Evolutionary conservation across 306 rosid genomes (phyloP).

Genomic region (Sindora glabra): DNA sequence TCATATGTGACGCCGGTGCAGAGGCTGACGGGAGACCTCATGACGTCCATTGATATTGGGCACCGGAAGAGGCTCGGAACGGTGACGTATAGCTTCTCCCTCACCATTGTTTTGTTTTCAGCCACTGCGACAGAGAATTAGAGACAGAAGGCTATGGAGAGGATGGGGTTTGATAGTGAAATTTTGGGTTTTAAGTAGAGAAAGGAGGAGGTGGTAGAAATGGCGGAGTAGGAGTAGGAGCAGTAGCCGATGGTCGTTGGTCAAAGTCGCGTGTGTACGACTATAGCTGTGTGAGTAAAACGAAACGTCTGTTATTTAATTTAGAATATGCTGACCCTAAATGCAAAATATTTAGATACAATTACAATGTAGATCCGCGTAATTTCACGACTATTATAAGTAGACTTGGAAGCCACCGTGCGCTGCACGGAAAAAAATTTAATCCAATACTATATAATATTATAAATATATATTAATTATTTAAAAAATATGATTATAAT

Average conservation of each 20-base stretch:
- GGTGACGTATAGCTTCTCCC: slow-evolving; percentile 34
- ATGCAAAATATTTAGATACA: too few species aligned
- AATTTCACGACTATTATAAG: too few species aligned
- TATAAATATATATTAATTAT: too few species aligned
- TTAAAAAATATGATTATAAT: too few species aligned
- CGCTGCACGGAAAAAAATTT: too few species aligned
- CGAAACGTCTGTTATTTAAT: too few species aligned
- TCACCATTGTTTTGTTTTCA: slow-evolving; percentile 22
- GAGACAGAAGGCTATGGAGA: too few species aligned
- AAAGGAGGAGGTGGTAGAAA: neutral
- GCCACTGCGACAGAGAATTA: neutral
- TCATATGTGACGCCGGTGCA: slow-evolving; percentile 68
- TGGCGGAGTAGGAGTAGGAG: neutral
- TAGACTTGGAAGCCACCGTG: too few species aligned
- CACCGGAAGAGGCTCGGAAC: slow-evolving; percentile 45
- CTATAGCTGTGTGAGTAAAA: too few species aligned
- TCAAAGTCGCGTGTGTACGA: neutral
- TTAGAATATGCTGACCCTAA: too few species aligned
- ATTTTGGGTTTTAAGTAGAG: neutral
- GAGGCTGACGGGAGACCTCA: slow-evolving; percentile 57
- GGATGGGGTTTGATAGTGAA: neutral
- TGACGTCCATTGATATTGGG: slow-evolving; percentile 57
- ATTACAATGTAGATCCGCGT: too few species aligned
- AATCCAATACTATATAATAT: too few species aligned
- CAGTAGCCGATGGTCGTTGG: neutral